phyloP scores from a whole-genome alignment of 2,329 filamentous ascomycete species.

The Sporothrix dimorphospora region DNA sequence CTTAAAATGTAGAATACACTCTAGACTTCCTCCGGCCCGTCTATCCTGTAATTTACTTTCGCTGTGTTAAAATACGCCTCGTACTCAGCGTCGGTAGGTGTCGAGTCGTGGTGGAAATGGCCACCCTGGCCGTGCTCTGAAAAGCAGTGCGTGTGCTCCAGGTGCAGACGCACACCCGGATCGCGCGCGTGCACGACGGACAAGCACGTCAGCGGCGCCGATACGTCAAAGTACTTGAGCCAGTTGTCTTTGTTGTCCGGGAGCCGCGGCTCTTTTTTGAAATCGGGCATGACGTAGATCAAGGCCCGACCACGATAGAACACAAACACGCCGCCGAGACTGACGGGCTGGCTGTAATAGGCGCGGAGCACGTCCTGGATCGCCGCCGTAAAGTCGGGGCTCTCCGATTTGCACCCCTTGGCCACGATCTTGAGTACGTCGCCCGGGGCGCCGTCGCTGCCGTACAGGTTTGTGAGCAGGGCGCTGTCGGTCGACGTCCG shows the following conservation, averaged over 20 bases:
- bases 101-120: conserved; percentile 23
- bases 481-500: conserved; percentile 42
- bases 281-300: conserved; percentile 52
- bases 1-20: too few relatives aligned
- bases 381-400: conserved; percentile 42
- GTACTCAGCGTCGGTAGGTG: conserved; percentile 20
- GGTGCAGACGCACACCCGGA: conserved; percentile 45
- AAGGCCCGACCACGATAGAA: conserved; percentile 43
- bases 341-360: conserved; percentile 42
- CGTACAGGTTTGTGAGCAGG: conserved; percentile 50
- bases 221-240: conserved; percentile 46
- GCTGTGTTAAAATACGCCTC: conserved; percentile 25
- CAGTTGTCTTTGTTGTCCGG: conserved; percentile 43
- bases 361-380: conserved; percentile 40
- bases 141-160: conserved; percentile 54
- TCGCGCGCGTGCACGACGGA: conserved; percentile 49
- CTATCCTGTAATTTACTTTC: conserved; percentile 25
- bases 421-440: conserved; percentile 45
- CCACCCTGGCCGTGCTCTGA: conserved; percentile 34
- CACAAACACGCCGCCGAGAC: conserved; percentile 48
- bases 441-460: conserved; percentile 42
- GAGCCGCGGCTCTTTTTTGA: conserved; percentile 38
- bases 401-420: conserved; percentile 37
- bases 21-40: background rate
- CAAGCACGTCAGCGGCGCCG: conserved; percentile 45